Evolutionary conservation across 2,329 filamentous ascomycete genomes (phyloP).

Genomic region (Claviceps spartinae): DNA sequence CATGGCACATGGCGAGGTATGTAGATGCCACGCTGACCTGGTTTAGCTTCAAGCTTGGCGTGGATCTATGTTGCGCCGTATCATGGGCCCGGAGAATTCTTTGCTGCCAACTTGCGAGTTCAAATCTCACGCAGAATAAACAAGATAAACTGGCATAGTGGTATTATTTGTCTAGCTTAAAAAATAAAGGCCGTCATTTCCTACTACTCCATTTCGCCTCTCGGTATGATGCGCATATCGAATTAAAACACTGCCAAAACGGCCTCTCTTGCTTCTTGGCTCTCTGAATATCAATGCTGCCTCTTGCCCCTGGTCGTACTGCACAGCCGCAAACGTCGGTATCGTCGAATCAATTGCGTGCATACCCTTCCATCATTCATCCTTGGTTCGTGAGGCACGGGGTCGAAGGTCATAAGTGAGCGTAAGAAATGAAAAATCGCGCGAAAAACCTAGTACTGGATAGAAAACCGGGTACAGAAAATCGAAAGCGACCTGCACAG

Average conservation of each 20-base stretch:
- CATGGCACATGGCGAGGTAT: too few relatives aligned
- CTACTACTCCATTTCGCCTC: conserved; percentile 22
- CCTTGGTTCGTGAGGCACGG: conserved; percentile 9
- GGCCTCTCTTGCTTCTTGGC: conserved; percentile 5
- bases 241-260: conserved; percentile 13
- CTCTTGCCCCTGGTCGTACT: conserved; percentile 1
- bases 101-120: not conserved
- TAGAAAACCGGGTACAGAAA: conserved; percentile 20
- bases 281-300: conserved; percentile 10
- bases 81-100: too few relatives aligned
- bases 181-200: conserved; percentile 10
- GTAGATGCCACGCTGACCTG: too few relatives aligned
- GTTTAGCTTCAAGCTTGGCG: too few relatives aligned
- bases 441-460: conserved; percentile 15
- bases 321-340: not conserved
- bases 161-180: conserved; percentile 11
- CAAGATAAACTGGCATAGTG: not conserved
- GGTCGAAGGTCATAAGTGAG: conserved; percentile 1
- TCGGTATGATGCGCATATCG: conserved; percentile 18
- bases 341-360: conserved; percentile 7
- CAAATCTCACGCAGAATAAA: not conserved
- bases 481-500: conserved; percentile 13
- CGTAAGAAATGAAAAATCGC: conserved; percentile 8
- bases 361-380: conserved; percentile 10
- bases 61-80: too few relatives aligned